A percentile compares a stretch with the other conserved stretches of the same genome.
These are phyloP conservation scores for Colletotrichum magnum DNA, from an alignment of 2,329 filamentous ascomycete genomes.

Conservation along the genomic window DNA sequence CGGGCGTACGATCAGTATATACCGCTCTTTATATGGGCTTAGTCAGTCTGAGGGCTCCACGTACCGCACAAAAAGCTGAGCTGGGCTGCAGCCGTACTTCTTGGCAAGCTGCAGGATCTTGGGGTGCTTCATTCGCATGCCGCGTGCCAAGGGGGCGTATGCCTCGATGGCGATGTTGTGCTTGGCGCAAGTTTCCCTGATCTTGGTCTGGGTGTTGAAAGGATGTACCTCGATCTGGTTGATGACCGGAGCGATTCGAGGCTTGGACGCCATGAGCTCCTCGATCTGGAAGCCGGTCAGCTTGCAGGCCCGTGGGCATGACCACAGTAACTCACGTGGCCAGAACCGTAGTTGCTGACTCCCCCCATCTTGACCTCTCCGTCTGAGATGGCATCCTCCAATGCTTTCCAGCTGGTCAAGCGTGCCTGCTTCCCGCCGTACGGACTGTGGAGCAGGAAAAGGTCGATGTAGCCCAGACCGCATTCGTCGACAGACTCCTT, in stretches of 20 bases:
- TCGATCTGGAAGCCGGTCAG: slow-evolving; percentile 64
- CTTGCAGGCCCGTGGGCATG: neutral
- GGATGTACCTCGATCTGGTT: slow-evolving; percentile 89
- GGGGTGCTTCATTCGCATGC: slow-evolving; percentile 77
- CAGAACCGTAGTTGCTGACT: slow-evolving; percentile 84
- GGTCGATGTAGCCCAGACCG: slow-evolving; percentile 81
- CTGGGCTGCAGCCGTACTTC: slow-evolving; percentile 79
- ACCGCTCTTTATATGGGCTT: too few relatives aligned
- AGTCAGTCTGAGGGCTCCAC: slow-evolving; percentile 19
- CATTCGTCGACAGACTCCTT: slow-evolving; percentile 74
- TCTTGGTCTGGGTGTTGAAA: slow-evolving; percentile 81
- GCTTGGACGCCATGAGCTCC: slow-evolving; percentile 75
- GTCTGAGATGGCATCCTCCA: slow-evolving; percentile 81
- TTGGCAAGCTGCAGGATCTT: slow-evolving; percentile 72
- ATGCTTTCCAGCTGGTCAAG: slow-evolving; percentile 80
- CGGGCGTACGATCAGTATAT: neutral
- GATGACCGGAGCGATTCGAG: slow-evolving; percentile 75
- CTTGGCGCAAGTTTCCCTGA: slow-evolving; percentile 75
- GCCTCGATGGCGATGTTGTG: slow-evolving; percentile 81
- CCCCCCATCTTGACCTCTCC: slow-evolving; percentile 81
- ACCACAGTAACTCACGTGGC: slow-evolving; percentile 69
- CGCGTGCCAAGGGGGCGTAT: slow-evolving; percentile 83
- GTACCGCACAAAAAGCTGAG: slow-evolving; percentile 77
- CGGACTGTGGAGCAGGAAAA: slow-evolving; percentile 85
- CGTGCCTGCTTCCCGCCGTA: slow-evolving; percentile 80